phyloP scores from a whole-genome alignment of 106 monocot genomes.

The Amphibolis antarctica region DNA sequence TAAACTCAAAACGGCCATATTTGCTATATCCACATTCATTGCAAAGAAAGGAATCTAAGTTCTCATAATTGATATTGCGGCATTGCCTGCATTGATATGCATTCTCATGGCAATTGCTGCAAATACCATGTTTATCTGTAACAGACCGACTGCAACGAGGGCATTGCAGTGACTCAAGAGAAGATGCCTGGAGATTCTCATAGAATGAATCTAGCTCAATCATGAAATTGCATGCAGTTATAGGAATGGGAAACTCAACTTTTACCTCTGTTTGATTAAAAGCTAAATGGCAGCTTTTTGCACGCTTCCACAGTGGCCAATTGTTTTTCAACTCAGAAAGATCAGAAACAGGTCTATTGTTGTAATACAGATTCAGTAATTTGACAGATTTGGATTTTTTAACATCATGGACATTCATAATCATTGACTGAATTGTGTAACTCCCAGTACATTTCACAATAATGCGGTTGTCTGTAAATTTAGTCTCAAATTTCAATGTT shows the following conservation, averaged over 20 bases:
- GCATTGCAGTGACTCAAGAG: conserved; percentile 91
- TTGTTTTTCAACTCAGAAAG: conserved; percentile 94
- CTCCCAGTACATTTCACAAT: conserved; percentile 99
- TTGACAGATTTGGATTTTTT: conserved; percentile 95
- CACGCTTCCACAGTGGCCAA: conserved; percentile 98
- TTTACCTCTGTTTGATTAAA: conserved; percentile 95
- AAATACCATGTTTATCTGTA: conserved; percentile 99
- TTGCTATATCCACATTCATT: conserved; percentile 99
- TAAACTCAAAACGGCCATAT: conserved; percentile 98
- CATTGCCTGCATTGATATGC: conserved; percentile 98
- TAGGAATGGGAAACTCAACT: conserved; percentile 96
- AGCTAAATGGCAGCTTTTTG: conserved; percentile 89
- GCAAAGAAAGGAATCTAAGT: conserved; percentile 96
- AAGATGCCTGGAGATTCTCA: conserved; percentile 97
- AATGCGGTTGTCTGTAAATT: conserved; percentile 94
- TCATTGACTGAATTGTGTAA: conserved; percentile 78
- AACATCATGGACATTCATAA: conserved; percentile 98
- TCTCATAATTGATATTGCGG: conserved; percentile 98
- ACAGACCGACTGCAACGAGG: conserved; percentile 93
- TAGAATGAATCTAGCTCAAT: conserved; percentile 98
- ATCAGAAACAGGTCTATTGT: conserved; percentile 80
- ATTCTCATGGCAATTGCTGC: conserved; percentile 98
- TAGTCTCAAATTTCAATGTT: conserved; percentile 93
- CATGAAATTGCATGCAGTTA: conserved; percentile 99
- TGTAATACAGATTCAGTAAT: conserved; percentile 89